Percentiles rank a stretch among this genome's conserved stretches.
Evolutionary conservation across 257 asterid species (phyloP).

Genomic region (Scutellaria galericulata): DNA sequence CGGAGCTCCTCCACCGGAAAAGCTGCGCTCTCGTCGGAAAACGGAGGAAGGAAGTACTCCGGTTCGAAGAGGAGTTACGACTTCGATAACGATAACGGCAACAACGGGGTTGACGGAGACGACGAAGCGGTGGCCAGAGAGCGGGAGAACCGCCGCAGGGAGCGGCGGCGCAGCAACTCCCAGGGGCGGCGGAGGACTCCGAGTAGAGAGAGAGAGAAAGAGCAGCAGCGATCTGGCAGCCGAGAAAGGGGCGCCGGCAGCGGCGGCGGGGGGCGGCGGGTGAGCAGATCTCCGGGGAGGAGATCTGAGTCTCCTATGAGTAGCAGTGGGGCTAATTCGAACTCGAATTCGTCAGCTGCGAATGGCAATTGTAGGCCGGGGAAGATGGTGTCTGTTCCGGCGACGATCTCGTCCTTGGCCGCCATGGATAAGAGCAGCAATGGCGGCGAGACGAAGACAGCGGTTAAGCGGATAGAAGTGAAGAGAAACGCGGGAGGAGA

Average conservation of each 20-base stretch:
- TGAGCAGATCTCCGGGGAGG: slow-evolving; percentile 91
- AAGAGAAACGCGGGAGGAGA: slow-evolving; percentile 75
- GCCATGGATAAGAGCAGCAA: slow-evolving; percentile 55
- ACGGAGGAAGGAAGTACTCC: slow-evolving; percentile 66
- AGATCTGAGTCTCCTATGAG: slow-evolving; percentile 90
- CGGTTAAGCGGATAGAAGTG: slow-evolving; percentile 82
- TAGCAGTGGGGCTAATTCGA: slow-evolving; percentile 9
- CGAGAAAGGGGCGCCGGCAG: slow-evolving; percentile 57
- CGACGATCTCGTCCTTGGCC: slow-evolving; percentile 64
- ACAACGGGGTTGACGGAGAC: slow-evolving; percentile 40
- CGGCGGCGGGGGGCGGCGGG: slow-evolving; percentile 73
- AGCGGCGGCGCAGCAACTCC: slow-evolving; percentile 66
- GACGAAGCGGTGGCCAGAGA: slow-evolving; percentile 56
- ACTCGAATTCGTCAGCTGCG: slow-evolving; percentile 37
- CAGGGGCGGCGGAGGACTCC: slow-evolving; percentile 90
- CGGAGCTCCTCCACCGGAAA: slow-evolving; percentile 87
- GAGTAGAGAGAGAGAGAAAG: slow-evolving; percentile 79
- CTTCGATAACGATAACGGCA: slow-evolving; percentile 67
- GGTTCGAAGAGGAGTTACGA: slow-evolving; percentile 96
- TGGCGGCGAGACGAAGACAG: slow-evolving; percentile 43
- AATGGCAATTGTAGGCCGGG: slow-evolving; percentile 62
- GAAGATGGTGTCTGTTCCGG: slow-evolving; percentile 95
- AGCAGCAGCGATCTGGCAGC: slow-evolving; percentile 73
- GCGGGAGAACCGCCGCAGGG: slow-evolving; percentile 66
- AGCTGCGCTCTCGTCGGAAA: slow-evolving; percentile 47